Evolutionary conservation across 2,329 filamentous ascomycete genomes (phyloP), one percentile per base, ranked within the genome.

Genomic region (Fusarium sulawesiense): DNA sequence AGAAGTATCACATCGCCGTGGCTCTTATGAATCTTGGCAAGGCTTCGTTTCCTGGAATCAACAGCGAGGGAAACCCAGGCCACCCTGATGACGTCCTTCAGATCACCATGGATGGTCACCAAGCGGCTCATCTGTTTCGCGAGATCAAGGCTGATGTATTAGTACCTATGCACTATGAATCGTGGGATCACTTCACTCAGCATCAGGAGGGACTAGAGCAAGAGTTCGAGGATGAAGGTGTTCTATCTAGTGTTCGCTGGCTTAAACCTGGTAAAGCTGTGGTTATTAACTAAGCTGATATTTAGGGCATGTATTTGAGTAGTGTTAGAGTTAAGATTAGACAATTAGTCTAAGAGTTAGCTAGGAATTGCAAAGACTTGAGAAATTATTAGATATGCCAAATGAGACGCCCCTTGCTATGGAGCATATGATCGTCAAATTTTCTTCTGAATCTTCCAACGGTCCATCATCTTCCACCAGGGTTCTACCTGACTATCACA

Each of bases 101-200:
- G 27, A 62, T 62, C 25, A 65, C 62, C 1, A 57, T 65, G 62
- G 53, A 56, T 11, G 62, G 51, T 5, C 40, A 37, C 12, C 62
- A 65, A 7, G 58, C 62, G 1, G 41, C 30, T 14, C 51, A n/a
- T 7, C 37, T 65, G 7, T 48, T 65, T 27, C 32, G 42, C 0
- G 62, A 62, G 1, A 54, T 62, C 23, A 37, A 37, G 2, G 62
- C 58, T 6, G 51, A 65, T 13, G 13, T 56, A 6, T 23, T 62
- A 4, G 23, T 65, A 4, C 62, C 62, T 12, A 65, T 65, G 62
- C 62, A 65, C 20, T 65, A 53, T 3, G 62, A 62, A 18, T 62
- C 62, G 1, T 65, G 51, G 58, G 53, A 32, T 5, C 51, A 65
- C 13, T 65, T 62, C 21, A 56, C 55, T 13, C 46, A 48, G 40